phyloP scores from a whole-genome alignment of 1,284 basidiomycete species.

The Apiotrichum gamsii region DNA sequence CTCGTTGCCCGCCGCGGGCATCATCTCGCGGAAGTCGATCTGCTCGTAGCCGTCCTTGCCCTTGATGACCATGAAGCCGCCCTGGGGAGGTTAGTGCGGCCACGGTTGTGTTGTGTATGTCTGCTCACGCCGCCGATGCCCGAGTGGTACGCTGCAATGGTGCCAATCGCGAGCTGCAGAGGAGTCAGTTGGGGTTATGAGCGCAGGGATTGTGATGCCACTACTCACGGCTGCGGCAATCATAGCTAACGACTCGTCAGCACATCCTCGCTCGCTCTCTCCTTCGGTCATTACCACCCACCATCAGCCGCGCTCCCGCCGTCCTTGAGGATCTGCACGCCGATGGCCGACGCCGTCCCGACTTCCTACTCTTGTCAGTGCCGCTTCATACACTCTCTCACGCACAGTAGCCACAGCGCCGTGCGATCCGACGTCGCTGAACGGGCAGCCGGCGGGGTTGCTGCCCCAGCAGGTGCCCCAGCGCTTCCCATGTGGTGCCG shows the following conservation, averaged over 20 bases:
- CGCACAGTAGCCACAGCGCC: conserved; percentile 26
- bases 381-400: background rate
- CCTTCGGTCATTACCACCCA: conserved; percentile 8
- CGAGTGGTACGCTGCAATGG: conserved; percentile 44
- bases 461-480: conserved; percentile 20
- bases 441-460: conserved; percentile 24
- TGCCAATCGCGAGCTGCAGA: conserved; percentile 48
- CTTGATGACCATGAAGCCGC: conserved; percentile 16
- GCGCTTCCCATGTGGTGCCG: conserved; percentile 6
- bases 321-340: conserved; percentile 39
- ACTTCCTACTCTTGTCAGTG: conserved; percentile 25
- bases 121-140: conserved; percentile 46
- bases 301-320: conserved; percentile 48
- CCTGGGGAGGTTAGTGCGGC: too few species aligned
- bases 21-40: conserved; percentile 49
- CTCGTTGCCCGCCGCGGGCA: conserved; percentile 43
- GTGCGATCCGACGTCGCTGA: conserved; percentile 14
- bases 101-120: too few species aligned
- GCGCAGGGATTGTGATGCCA: too few species aligned
- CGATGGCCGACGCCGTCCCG: conserved; percentile 47
- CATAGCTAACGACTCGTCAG: conserved; percentile 5
- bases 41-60: conserved; percentile 33
- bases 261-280: too few species aligned
- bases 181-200: too few species aligned
- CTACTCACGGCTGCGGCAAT: conserved; percentile 42